Base-by-base conservation (phyloP, 2,329 filamentous ascomycete species). In the Aspergillus fumigatus region DNA sequence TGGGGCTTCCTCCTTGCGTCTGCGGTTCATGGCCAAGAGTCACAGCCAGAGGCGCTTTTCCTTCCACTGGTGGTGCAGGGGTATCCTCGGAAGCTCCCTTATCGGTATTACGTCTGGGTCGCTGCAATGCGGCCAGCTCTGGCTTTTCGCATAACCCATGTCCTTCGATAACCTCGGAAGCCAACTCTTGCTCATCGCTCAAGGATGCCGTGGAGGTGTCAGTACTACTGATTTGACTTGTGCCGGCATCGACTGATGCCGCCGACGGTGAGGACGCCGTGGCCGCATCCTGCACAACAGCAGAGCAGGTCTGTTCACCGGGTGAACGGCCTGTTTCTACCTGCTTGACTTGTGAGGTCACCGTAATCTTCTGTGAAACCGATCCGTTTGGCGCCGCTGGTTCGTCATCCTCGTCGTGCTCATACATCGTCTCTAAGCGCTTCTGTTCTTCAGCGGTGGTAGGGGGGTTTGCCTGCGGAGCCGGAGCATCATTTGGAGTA, bases 351-450 rank as follows among this genome's bases (percentile, higher is more conserved):
- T 43, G 45, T 47, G 26, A 8, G 1, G 21, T 25, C 11, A 25
- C 43, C 11, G 7, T 48, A 21, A 38, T 1, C 23, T 35, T 38
- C 26, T n/a, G 19, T 23, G 10, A 32, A 26, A 48, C 17, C 5
- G 27, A 6, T 51, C 26, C 5, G 21, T 45, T n/a, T 51, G 62
- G 58, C 14, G 67, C 64, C 11, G 59, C 58, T 1, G 57, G 63
- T 54, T 69, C 72, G 41, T 70, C 67, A 56, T 70, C 67, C 40
- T 64, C 63, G 5, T 65, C 64, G 21, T 59, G 57, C 56, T 75
- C 73, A 52, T 72, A 71, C 73, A 74, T 75, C 32, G 72, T 73
- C 48, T 73, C 72, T 38, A 74, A 60, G 9, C 65, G 65, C 51
- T 61, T 62, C 51, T 65, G 68, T 29, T 66, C 63, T 58, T 71